A percentile compares a stretch with the other conserved stretches of the same genome.
These are phyloP conservation scores for Mortierella sp. DNA, from an alignment of 371 early-diverging fungal species.

Conservation along the genomic window DNA sequence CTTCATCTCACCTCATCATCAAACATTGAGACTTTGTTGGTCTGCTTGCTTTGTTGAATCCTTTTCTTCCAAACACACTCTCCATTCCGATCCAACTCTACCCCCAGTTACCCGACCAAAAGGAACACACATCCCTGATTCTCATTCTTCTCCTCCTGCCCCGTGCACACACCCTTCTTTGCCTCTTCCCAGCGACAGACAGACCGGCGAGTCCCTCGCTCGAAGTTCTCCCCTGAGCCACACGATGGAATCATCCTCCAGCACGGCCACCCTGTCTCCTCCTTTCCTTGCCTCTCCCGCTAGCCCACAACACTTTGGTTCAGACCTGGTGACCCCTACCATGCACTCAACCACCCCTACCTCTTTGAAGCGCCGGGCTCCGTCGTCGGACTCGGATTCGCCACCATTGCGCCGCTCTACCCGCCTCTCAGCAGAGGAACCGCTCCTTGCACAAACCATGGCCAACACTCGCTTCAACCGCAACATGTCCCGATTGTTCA, in stretches of 20 bases:
- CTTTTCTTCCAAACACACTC: conserved; percentile 2
- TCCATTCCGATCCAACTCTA: background rate
- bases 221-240: background rate
- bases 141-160: conserved; percentile 5
- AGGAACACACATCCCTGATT: no score
- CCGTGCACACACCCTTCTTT: background rate
- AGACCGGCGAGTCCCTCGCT: no score
- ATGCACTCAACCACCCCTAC: background rate
- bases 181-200: no score
- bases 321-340: background rate
- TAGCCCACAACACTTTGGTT: no score
- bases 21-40: no score
- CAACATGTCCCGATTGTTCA: conserved; percentile 11
- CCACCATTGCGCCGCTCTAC: conserved; percentile 23
- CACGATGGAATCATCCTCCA: background rate
- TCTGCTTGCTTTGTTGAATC: no score
- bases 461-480: conserved; percentile 22
- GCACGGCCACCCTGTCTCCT: background rate
- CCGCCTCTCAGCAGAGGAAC: conserved; percentile 7
- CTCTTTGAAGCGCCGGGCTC: background rate
- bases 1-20: background rate
- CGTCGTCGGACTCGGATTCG: conserved; percentile 5
- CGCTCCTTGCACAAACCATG: conserved; percentile 9
- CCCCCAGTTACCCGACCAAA: background rate
- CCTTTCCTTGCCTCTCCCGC: background rate